phyloP scores from a whole-genome alignment of 2,329 filamentous ascomycete genomes.

The Sporothrix globosa region DNA sequence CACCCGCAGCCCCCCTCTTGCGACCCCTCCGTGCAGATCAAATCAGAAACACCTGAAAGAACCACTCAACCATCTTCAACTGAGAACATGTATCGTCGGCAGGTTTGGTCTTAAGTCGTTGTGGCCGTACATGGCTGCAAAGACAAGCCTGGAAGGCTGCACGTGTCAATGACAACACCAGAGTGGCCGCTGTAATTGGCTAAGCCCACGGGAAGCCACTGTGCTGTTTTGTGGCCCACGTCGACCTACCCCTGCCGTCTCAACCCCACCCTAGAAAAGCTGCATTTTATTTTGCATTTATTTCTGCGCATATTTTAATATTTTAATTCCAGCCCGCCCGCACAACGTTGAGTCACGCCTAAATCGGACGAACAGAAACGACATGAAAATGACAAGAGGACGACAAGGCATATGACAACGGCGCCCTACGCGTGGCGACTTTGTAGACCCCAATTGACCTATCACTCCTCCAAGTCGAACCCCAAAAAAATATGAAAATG shows the following conservation, averaged over 20 bases:
- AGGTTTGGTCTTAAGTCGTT: neutral
- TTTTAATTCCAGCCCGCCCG: slow-evolving; percentile 5
- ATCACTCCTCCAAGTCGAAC: neutral
- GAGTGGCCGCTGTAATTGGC: slow-evolving; percentile 21
- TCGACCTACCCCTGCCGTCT: neutral
- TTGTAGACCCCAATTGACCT: slow-evolving; percentile 21
- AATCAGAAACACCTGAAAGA: neutral
- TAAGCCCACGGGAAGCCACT: neutral
- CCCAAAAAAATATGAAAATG: neutral
- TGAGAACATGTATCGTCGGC: slow-evolving; percentile 17
- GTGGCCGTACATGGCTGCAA: neutral
- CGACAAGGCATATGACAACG: neutral
- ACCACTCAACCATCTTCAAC: slow-evolving; percentile 7
- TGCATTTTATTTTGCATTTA: slow-evolving; percentile 10
- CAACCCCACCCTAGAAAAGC: neutral
- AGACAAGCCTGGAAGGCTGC: slow-evolving; percentile 14
- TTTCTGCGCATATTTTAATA: neutral
- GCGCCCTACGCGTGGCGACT: slow-evolving; percentile 21
- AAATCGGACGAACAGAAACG: neutral
- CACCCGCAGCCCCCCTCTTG: neutral
- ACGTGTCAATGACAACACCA: slow-evolving; percentile 21
- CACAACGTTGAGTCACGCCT: slow-evolving; percentile 13
- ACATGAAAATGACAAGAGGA: slow-evolving; percentile 9
- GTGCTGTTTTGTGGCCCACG: too few species aligned
- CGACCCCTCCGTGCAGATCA: slow-evolving; percentile 19